Evolutionary conservation across 164 flowering plant species (phyloP), one percentile per base, ranked within the genome.

Genomic region (Vitis riparia): DNA sequence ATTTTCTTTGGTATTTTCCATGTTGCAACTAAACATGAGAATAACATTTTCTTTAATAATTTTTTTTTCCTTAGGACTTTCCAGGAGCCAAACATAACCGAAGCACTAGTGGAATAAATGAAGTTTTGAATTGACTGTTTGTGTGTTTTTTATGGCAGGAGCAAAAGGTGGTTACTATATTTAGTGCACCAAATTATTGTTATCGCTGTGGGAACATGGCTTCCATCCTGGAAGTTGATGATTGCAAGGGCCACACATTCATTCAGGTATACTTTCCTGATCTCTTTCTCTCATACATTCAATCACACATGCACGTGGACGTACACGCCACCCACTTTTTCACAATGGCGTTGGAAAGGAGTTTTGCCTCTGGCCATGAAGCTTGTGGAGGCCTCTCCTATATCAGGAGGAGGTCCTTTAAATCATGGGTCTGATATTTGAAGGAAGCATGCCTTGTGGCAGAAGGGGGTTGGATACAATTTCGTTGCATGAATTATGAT

Each of bases 191-290:
- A 16, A 92, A 94, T 75, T 94, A 92, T 80, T 94, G 99, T 72
- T 94, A 94, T 63, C 92, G 99, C 37, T 94, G 99, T 80, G 99
- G 99, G 53, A 94, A 94, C 78, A 94, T 92, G 99, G 99, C 99
- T 30, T 94, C 98, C 63, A 94, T 94, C 23, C 75, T 94, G 65
- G 99, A 94, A 80, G 99, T 94, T 69, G 99, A 94, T 76, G 99
- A 94, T 80, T 89, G 96, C 89, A 89, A 81, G 71, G 94, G 86
- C 12, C 98, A 93, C 83, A 91, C 96, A 10, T 95, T 95, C 79
- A 95, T 91, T 75, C 99, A 95, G 98, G 99, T 92, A 23, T 3
- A 60, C 47, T 73, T 66, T 51, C 50, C 49, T 59, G 49, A 50
- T 62, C 66, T 32, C 66, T 65, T 68, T 74, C 70, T 60, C 76